Evolutionary conservation across 1,139 yeast genomes (phyloP), one percentile per base, ranked within the genome.

Genomic region (Lodderomyces metapsilosis): DNA sequence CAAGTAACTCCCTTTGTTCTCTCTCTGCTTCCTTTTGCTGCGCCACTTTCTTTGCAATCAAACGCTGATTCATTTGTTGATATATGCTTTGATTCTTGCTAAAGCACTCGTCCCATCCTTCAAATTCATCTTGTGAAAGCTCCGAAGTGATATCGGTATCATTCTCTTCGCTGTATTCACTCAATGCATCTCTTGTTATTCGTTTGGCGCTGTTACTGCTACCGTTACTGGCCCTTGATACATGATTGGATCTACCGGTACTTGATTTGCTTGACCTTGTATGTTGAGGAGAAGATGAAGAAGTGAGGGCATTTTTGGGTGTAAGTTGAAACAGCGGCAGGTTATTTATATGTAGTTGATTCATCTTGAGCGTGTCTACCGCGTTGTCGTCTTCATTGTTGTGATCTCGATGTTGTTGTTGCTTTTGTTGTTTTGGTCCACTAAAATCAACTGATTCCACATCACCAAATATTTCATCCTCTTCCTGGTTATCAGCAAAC

Each of bases 61-160:
- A 48, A 32, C 50, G 53, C 31, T 51, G 47, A 41, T 59, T 53
- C 39, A 59, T 50, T 35, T 51, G 52, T 34, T 48, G 52, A 42
- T 68, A 66, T 10, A 66, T 62, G 4, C 71, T 71, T 48, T 67
- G 73, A 8, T 34, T 34, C 15, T 43, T 43, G 6, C 71, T 74
- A 48, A 70, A 68, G 7, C 68, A 60, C 38, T 67, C 60, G 44
- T 70, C 76, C 37, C 70, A 50, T 34, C 68, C 72, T 39, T 68
- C 74, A 47, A 71, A 68, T 32, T 66, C 76, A 3, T 68, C 71
- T 32, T 67, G 75, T 39, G 67, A 61, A 44, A 69, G 54, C 36
- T 69, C 66, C 2, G 71, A 64, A 0, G 76, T 71, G 28, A 63
- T 59, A 38, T 69, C 74, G 1, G 77, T 71, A 22, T 66, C 73